Base-by-base conservation (phyloP, 176 grass and related monocot genomes). In the Phyllostachys edulis region DNA sequence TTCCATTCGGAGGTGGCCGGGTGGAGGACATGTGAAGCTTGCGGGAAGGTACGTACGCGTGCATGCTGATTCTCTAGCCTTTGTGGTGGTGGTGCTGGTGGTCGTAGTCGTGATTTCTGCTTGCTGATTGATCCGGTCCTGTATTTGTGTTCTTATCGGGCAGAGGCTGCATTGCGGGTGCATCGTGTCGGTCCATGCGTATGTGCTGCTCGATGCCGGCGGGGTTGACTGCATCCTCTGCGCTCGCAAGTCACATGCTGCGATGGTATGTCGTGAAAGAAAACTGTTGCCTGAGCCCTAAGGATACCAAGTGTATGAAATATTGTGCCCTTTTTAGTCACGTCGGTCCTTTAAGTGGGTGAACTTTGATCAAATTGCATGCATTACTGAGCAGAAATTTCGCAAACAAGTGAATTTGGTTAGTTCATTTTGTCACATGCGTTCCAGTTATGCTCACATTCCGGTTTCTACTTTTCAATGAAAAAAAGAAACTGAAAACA, bases 81-180 rank as follows among this genome's bases (percentile, higher is more conserved):
- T 38, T 41, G 0, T 74, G 47, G 5, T 57, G 34, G 24, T 29
- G 29, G 29, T 34, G 32, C 32, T 34, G 32, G 32, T 34, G 32
- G 32, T 34, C 32, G 32, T 34, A 34, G 32, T 69, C 49, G 5
- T 84, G 23, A n/a, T 80, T 51, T 75, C 5, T 76, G 3, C 36
- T 32, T 80, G 61, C 47, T 77, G 54, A 78, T 76, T 63, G 61
- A 67, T 78, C 65, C 5, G 0, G 60, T 54, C 3, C 32, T 87
- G 44, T 85, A 18, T 74, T 74, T 77, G 4, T 84, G 32, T 83
- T 81, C 62, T 71, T 82, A 14, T 74, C 36, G 51, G 54, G 73
- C 93, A 99, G 97, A 83, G 82, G 80, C 73, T 96, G 63, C 97
- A 99, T 86, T 99, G 97, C 65, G 97, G 97, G 71, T 99, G 97